Evolutionary conservation across 106 monocot genomes (phyloP), one percentile per base, ranked within the genome.

Genomic region (Dioscorea dumetorum): DNA sequence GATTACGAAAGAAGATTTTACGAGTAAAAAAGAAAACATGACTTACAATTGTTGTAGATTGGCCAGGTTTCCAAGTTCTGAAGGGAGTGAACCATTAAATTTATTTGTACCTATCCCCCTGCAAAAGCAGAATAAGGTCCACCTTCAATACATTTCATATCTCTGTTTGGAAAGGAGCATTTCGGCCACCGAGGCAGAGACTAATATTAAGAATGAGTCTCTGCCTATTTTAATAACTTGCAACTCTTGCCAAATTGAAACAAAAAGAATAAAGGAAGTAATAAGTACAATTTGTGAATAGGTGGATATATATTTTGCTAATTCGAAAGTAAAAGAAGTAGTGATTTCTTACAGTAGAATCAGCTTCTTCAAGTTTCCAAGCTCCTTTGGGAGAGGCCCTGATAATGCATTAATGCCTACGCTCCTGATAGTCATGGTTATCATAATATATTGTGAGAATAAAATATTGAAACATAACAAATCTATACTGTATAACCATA

Each of bases 81-180:
- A 31, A 63, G 79, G 79, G 21, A 79, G 57, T 15, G 68, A 15
- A 3, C 79, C 79, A 58, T 41, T 73, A 33, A 79, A 79, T 19
- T 58, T 73, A 54, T 79, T 79, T 69, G 68, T 53, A 12, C 73
- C 63, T 33, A 79, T 68, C 22, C 63, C 69, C 35, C 79, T 79
- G 79, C 57, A 57, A 73, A 60, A 53, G 22, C 22, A 59, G 22
- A 22, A 59, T 19, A 59, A 56, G 54, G 18, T 56, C 54, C 41
- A 41, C 41, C 41, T 41, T 41, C 41, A 41, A 41, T 41, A 6
- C 41, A 41, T 41, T 41, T 41, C 41, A 41, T 41, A 0, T 10
- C 41, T 41, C 41, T 41, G 41, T 41, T 41, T 41, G 41, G 41
- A 41, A 10, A 41, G 41, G 9, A 41, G 41, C 41, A 10, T 41